These are phyloP conservation scores for Malus asiatica DNA, from an alignment of 306 rosid species.

Conservation along the genomic window DNA sequence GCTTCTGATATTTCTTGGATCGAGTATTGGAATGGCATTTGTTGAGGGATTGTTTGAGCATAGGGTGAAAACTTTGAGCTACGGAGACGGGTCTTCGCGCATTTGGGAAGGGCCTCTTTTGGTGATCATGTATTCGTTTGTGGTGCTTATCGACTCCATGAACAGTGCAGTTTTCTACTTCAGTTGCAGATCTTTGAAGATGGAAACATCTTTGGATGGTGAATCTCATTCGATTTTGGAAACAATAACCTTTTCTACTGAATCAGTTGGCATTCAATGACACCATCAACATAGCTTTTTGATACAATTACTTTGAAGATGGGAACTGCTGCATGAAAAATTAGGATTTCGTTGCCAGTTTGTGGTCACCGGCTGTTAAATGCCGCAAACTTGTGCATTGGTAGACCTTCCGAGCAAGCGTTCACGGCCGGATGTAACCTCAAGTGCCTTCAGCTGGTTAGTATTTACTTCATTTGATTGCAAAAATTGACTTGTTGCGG, in stretches of 20 bases:
- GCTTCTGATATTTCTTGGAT: constrained; percentile 71
- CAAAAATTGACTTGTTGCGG: constrained; percentile 11
- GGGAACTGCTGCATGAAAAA: constrained; percentile 4
- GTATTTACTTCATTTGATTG: constrained; percentile 23
- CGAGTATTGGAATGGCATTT: constrained; percentile 80
- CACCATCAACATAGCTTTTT: constrained; percentile 6
- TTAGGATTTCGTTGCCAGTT: constrained; percentile 20
- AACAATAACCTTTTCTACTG: constrained; percentile 28
- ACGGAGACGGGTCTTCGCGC: constrained; percentile 94
- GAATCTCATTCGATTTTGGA: constrained; percentile 11
- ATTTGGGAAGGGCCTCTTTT: constrained; percentile 97
- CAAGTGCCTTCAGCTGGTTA: constrained; percentile 18
- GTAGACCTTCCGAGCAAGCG: constrained; percentile 3
- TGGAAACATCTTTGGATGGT: constrained; percentile 8
- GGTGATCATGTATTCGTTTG: constrained; percentile 90
- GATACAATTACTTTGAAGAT: constrained; percentile 24
- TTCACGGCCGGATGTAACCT: constrained; percentile 1
- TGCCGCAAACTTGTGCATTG: constrained; percentile 14
- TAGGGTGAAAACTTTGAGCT: constrained; percentile 87
- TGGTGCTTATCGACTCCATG: constrained; percentile 84
- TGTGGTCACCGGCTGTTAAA: constrained; percentile 3
- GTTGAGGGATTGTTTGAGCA: constrained; percentile 94
- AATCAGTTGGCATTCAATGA: constrained; percentile 46
- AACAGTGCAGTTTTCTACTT: constrained; percentile 41
- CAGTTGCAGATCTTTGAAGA: constrained; percentile 17